Conservation (phyloP, 768 basidiomycete species). For the Cyclocybe aegerita region DNA sequence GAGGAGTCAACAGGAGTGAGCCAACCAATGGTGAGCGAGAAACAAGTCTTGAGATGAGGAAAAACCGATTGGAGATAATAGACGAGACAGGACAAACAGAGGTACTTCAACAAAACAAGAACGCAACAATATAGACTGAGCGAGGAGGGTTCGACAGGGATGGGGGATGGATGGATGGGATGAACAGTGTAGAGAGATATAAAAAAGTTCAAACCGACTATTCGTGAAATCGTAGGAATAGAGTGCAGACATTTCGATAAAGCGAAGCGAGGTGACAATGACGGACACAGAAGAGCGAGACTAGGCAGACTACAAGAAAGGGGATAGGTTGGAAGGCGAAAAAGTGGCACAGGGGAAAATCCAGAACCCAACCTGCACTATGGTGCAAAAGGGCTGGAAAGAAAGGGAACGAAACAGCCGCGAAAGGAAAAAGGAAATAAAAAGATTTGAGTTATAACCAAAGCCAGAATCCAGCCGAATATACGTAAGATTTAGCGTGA, state of each 20-base stretch:
- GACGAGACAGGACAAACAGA: conserved; percentile 2
- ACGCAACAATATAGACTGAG: conserved; percentile 17
- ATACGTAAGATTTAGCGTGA: conserved; percentile 33
- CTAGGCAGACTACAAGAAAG: conserved; percentile 5
- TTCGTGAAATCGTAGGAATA: too few species aligned
- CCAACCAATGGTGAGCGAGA: not conserved
- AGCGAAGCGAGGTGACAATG: not conserved
- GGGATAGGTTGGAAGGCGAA: conserved; percentile 5
- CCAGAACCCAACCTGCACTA: conserved; percentile 2
- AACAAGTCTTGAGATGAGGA: conserved; percentile 8
- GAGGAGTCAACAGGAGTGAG: not conserved
- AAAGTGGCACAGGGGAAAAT: conserved; percentile 1
- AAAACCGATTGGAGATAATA: conserved; percentile 5
- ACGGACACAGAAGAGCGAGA: conserved; percentile 2
- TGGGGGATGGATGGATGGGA: conserved; percentile 10
- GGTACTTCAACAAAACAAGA: conserved; percentile 15
- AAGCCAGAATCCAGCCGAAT: conserved; percentile 24
- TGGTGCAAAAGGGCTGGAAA: conserved; percentile 2
- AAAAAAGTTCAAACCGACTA: not conserved
- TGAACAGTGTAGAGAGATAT: conserved; percentile 6
- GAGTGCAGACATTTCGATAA: too few species aligned
- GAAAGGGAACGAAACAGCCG: not conserved
- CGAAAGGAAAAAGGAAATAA: conserved; percentile 3
- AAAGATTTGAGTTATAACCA: conserved; percentile 10
- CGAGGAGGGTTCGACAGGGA: conserved; percentile 9